phyloP scores from a whole-genome alignment of 2,329 filamentous ascomycete species.

The Alternaria longipes region DNA sequence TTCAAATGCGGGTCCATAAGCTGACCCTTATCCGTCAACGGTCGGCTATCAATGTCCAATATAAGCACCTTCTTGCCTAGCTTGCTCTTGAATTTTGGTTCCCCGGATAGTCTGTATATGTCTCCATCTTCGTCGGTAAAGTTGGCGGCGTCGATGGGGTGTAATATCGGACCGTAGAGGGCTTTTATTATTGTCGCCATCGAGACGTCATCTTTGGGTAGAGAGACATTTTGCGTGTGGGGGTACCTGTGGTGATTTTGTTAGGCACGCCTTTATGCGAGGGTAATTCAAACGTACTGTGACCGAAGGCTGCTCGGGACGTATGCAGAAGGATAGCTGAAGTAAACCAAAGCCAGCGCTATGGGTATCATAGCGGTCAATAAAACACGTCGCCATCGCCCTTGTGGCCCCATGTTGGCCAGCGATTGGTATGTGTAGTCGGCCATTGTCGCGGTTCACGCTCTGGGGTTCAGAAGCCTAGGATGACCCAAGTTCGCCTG shows the following conservation, averaged over 20 bases:
- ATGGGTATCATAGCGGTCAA: constrained; percentile 44
- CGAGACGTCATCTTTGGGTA: constrained; percentile 39
- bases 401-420: constrained; percentile 46
- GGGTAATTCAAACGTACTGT: constrained; percentile 29
- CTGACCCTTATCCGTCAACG: constrained; percentile 46
- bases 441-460: constrained; percentile 22
- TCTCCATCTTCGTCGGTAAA: constrained; percentile 52
- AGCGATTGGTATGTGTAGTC: constrained; percentile 45
- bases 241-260: constrained; percentile 29
- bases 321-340: constrained; percentile 38
- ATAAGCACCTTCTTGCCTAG: constrained; percentile 51
- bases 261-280: constrained; percentile 8
- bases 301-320: constrained; percentile 30
- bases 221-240: constrained; percentile 36
- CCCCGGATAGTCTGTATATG: constrained; percentile 40
- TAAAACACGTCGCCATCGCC: constrained; percentile 47
- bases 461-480: constrained; percentile 1
- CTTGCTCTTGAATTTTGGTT: constrained; percentile 46
- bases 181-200: constrained; percentile 51
- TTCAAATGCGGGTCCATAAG: constrained; percentile 49
- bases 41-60: constrained; percentile 51
- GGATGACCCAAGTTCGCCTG: neutral
- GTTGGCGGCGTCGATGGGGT: constrained; percentile 47
- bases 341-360: constrained; percentile 41
- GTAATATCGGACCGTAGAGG: constrained; percentile 48